Conservation (phyloP, 371 early-diverging fungal species). For the Zopfochytrium polystomum region DNA sequence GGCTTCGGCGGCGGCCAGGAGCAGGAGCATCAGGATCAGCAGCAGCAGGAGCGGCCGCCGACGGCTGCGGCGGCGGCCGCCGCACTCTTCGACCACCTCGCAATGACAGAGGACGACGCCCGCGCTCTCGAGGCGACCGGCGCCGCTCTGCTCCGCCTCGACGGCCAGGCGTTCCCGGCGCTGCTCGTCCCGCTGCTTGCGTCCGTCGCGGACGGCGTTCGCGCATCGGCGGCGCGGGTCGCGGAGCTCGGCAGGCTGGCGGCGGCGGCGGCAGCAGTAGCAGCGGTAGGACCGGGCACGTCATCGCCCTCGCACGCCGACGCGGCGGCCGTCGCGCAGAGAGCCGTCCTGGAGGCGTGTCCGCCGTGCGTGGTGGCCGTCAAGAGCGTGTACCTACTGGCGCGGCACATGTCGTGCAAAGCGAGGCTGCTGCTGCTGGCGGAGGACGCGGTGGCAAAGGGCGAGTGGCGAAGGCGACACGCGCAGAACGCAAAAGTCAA, state of each 20-base stretch:
- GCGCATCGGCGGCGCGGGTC: conserved; percentile 24
- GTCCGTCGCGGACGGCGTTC: conserved; percentile 28
- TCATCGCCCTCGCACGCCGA: conserved; percentile 33
- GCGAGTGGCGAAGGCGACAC: conserved; percentile 30
- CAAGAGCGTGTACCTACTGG: conserved; percentile 38
- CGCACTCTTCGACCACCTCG: conserved; percentile 28
- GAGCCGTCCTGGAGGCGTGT: conserved; percentile 43
- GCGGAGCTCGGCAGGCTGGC: conserved; percentile 42
- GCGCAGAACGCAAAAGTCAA: conserved; percentile 43
- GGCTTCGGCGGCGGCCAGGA: too few relatives aligned
- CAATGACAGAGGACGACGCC: conserved; percentile 30
- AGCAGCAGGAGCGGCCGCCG: too few relatives aligned
- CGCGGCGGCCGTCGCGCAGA: conserved; percentile 42
- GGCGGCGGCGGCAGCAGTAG: too few relatives aligned
- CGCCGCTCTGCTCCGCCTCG: conserved; percentile 5
- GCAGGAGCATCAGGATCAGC: too few relatives aligned
- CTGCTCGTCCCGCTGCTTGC: conserved; percentile 23
- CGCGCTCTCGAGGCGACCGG: conserved; percentile 25
- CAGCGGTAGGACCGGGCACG: too few relatives aligned
- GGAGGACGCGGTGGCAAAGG: conserved; percentile 32
- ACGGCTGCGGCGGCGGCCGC: too few relatives aligned
- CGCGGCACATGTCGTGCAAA: conserved; percentile 27
- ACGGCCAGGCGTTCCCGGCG: conserved; percentile 30
- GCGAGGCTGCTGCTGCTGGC: conserved; percentile 20
- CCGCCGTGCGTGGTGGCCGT: conserved; percentile 43